A percentile compares a stretch with the other conserved stretches of the same genome.
These are phyloP conservation scores for Chrysoporthe austroafricana DNA, from an alignment of 2,329 filamentous ascomycete genomes.

Conservation along the genomic window DNA sequence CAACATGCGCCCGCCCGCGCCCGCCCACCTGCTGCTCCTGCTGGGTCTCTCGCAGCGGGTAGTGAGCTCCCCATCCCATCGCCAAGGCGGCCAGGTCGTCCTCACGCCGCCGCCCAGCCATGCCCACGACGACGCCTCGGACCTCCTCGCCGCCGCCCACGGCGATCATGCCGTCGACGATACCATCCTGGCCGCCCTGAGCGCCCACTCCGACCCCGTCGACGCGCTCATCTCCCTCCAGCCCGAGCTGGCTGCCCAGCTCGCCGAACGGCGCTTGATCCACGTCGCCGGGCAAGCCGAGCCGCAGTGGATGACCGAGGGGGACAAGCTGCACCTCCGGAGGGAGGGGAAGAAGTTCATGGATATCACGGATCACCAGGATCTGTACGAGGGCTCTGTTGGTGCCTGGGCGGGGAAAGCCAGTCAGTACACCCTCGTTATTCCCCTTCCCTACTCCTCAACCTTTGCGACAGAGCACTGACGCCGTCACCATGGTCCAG, in stretches of 20 bases:
- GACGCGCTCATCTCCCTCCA: conserved; percentile 25
- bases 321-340: conserved; percentile 72
- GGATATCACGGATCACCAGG: conserved; percentile 69
- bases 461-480: neutral
- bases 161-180: conserved; percentile 17
- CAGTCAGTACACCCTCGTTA: conserved; percentile 30
- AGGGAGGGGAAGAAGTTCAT: conserved; percentile 71
- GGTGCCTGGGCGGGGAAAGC: conserved; percentile 36
- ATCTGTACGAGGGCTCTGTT: conserved; percentile 44
- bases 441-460: neutral
- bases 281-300: conserved; percentile 66
- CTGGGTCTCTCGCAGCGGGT: conserved; percentile 20
- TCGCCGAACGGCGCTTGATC: conserved; percentile 57
- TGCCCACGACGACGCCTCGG: neutral
- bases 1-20: conserved; percentile 16
- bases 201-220: conserved; percentile 18
- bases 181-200: conserved; percentile 19
- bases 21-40: conserved; percentile 15
- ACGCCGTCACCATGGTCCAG: conserved; percentile 28
- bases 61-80: conserved; percentile 13
- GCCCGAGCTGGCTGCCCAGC: conserved; percentile 24
- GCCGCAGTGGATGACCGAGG: conserved; percentile 70
- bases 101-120: conserved; percentile 9
- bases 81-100: conserved; percentile 16
- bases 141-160: neutral